Conservation (phyloP, 768 basidiomycete species). For the Termitomyces sp. region DNA sequence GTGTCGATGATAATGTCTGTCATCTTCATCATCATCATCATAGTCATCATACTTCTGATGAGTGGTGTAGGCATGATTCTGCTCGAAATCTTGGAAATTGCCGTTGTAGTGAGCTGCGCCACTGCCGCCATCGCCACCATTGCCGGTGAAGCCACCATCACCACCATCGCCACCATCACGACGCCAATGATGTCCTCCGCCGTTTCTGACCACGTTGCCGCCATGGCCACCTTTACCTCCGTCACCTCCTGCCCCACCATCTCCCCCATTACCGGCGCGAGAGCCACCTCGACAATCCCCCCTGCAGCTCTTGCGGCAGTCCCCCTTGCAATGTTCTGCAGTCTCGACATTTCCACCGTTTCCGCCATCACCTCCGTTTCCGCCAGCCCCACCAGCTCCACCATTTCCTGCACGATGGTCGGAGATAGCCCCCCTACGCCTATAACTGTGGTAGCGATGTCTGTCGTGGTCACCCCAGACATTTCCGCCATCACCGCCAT, state of each 20-base stretch:
- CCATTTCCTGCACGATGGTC: constrained; percentile 1
- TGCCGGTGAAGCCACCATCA: neutral
- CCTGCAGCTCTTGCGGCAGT: neutral
- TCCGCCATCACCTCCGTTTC: constrained; percentile 1
- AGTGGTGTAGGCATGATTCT: too few species aligned
- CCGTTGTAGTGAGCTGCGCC: neutral
- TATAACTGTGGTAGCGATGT: neutral
- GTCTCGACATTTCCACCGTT: constrained; percentile 2
- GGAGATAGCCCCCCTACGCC: neutral
- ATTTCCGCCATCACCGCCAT: neutral
- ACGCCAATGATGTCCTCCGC: too few species aligned
- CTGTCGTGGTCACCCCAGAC: neutral
- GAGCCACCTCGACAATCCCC: neutral
- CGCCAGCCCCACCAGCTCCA: neutral
- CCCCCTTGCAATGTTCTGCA: neutral
- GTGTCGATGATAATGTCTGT: neutral
- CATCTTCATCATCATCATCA: neutral
- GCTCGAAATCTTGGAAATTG: too few species aligned
- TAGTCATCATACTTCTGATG: too few species aligned
- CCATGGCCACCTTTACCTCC: neutral
- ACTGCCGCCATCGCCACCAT: neutral
- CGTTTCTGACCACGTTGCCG: neutral
- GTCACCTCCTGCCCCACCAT: neutral
- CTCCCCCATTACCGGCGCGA: neutral
- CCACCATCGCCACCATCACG: neutral